Conservation (phyloP, 805 yeast genomes). For the Saccharomycopsis schoenii region DNA sequence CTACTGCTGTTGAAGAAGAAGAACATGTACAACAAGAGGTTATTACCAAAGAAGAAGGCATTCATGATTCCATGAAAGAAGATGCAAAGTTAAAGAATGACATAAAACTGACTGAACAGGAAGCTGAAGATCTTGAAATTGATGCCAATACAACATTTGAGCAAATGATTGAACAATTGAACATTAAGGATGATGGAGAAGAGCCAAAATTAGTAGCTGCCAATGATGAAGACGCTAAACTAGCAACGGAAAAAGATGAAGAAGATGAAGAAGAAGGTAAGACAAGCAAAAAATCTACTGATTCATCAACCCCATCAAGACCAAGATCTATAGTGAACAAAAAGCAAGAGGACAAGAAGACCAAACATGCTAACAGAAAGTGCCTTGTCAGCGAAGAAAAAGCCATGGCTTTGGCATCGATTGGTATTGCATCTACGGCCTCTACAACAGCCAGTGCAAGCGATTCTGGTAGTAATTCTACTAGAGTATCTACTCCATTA, state of each 20-base stretch:
- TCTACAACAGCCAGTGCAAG: not conserved
- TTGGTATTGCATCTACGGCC: slow-evolving; percentile 11
- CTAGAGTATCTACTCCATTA: not conserved
- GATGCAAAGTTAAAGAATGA: not conserved
- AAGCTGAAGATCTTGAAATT: not conserved
- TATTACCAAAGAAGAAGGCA: not conserved
- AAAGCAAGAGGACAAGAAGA: slow-evolving; percentile 19
- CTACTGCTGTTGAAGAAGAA: not conserved
- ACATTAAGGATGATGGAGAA: not conserved
- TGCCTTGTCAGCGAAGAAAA: slow-evolving; percentile 10
- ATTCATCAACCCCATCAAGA: not conserved
- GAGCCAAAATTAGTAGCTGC: not conserved
- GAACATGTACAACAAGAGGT: not conserved
- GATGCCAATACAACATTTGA: not conserved
- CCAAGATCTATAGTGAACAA: slow-evolving; percentile 19
- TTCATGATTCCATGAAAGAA: not conserved
- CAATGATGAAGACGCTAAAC: not conserved
- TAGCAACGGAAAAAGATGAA: not conserved
- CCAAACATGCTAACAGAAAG: not conserved
- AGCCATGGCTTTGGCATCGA: slow-evolving; percentile 17
- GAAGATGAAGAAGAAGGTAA: not conserved
- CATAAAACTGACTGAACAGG: not conserved
- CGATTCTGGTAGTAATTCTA: not conserved
- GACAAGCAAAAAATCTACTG: not conserved
- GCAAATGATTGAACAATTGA: not conserved